A percentile compares a stretch with the other conserved stretches of the same genome.
phyloP scores from a whole-genome alignment of 2,329 filamentous ascomycete species.

The Paecilomyces sp. region DNA sequence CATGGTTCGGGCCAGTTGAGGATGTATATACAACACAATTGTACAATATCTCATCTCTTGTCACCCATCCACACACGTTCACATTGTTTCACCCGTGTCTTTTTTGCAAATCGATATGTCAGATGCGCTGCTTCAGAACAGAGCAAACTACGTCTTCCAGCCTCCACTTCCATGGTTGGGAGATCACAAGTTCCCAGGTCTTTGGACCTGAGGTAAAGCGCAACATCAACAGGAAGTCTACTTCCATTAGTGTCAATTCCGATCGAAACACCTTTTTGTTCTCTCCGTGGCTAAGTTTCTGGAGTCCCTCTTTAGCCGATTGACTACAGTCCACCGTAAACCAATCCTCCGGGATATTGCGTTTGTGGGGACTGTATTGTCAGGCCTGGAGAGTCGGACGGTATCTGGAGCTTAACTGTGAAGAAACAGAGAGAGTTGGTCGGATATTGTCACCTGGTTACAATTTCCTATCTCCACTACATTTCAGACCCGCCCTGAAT shows the following conservation, averaged over 20 bases:
- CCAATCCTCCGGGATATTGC: not conserved
- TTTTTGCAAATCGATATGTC: not conserved
- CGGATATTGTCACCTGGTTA: not conserved
- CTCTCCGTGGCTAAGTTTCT: not conserved
- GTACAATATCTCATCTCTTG: slow-evolving; percentile 13
- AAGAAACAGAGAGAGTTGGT: not conserved
- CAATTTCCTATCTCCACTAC: slow-evolving; percentile 36
- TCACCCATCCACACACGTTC: not conserved
- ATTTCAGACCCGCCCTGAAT: slow-evolving; percentile 47
- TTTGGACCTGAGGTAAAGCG: slow-evolving; percentile 29
- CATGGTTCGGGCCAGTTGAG: slow-evolving; percentile 3
- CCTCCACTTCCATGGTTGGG: slow-evolving; percentile 37
- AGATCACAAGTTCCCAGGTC: slow-evolving; percentile 43
- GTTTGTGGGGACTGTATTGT: not conserved
- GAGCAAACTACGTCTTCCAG: slow-evolving; percentile 43
- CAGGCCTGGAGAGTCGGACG: not conserved
- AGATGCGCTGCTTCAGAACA: slow-evolving; percentile 45
- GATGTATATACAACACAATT: slow-evolving; percentile 14
- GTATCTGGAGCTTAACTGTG: slow-evolving; percentile 10
- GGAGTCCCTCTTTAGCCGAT: slow-evolving; percentile 10
- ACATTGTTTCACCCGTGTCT: not conserved
- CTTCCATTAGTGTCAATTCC: slow-evolving; percentile 5
- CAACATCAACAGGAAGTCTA: slow-evolving; percentile 38
- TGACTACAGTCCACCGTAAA: slow-evolving; percentile 4
- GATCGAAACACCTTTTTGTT: not conserved